Base-by-base conservation (phyloP, 2,329 filamentous ascomycete species). In the Talaromyces islandicus region DNA sequence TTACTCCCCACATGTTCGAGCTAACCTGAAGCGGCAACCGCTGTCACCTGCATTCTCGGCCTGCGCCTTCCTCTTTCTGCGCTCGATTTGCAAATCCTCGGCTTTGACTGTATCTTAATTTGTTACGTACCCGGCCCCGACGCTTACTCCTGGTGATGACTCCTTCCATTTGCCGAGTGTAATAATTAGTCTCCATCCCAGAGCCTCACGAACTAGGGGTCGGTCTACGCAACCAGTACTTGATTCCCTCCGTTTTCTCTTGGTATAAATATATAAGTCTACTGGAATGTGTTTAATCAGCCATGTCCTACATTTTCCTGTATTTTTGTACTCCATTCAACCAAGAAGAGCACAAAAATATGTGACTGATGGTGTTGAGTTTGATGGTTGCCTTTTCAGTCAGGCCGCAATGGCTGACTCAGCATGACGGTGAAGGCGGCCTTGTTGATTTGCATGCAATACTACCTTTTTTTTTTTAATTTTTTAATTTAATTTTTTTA, bases 381-480 rank as follows among this genome's bases (percentile, higher is more conserved):
- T 17, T 19, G 43, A 12, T 55, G 12, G 53, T 38, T n/a, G 53
- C 25, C 21, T 25, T 27, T 7, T 29, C 24, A n/a, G 19, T 29
- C 14, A 29, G 48, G 24, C 27, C 48, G 19, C 27, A 52, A 52
- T 57, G 56, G 55, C 59, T 61, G 55, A 62, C 56, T 62, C 56
- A 62, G 56, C 60, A 62, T 59, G 59, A 61, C 56, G 55, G 55
- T 38, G 59, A 46, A 9, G 27, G 14, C 11, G 24, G 7, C 24
- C 24, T 29, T 27, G 24, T 52, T 29, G 14, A 17, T 29, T 17
- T 19, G 25, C 19, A 12, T 11, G n/a, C 24, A 50, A 17, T 21
- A 50, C 19, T 21, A 50, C 19, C 32, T 17, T 14, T 14, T 35
- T 14, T 14, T 27, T n/a, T 32, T 32, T 48, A 48, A 48, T 48